Evolutionary conservation across 441 rosid genomes (phyloP), one percentile per base, ranked within the genome.

Genomic region (Jatropha multifida): DNA sequence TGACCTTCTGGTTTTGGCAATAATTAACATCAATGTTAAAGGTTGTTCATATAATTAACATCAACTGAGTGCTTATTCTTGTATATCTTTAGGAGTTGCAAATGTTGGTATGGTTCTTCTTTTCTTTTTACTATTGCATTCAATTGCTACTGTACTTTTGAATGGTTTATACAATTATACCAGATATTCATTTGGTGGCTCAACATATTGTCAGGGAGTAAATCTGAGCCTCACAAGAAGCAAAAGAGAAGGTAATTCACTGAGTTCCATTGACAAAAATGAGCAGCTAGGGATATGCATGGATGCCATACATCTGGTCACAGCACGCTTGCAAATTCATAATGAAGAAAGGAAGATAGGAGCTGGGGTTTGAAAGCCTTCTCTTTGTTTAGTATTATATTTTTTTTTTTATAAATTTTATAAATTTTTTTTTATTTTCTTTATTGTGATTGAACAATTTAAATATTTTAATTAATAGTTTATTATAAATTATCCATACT

Each of bases 221-320:
- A 63, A 71, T 76, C 76, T 9, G 75, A 80, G 68, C 81, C 77
- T 73, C 76, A 11, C 48, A 79, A 72, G 48, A 79, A 64, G 79
- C 71, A 42, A 55, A 69, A 65, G 41, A 41, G 27, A 23, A 58
- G 27, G 32, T 15, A 2, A 64, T 3, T 18, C 27, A 32, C 59
- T n/a, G 10, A 26, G 49, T 10, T n/a, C 56, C 27, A 2, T 32
- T 44, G n/a, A 44, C 10, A 4, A 40, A 40, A 20, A n/a, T 15
- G 26, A 65, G 46, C 52, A 20, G 46, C 42, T 27, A 9, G 59
- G 60, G 23, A 64, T n/a, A 23, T 14, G 23, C 32, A 49, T 7
- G 38, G 40, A 3, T 27, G 13, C 63, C n/a, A 37, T 32, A 32
- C 1, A 0, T 27, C 32, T 27, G 32, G 32, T 27, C 32, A 27